Conservation (phyloP, 768 basidiomycete species). For the Lactifluus hygrophoroides region DNA sequence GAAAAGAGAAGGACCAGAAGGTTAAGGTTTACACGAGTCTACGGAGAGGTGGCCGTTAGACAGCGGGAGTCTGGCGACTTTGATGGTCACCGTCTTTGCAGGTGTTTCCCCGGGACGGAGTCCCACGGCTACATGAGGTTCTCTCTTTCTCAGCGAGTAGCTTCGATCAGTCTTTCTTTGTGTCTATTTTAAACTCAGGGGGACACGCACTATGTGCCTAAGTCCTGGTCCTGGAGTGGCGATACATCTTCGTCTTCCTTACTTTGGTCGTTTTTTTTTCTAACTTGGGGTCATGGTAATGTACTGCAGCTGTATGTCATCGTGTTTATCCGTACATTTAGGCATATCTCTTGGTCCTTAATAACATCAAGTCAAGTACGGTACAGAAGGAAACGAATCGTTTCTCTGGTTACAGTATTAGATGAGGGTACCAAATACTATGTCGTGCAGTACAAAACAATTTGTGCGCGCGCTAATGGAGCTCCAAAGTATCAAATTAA, state of each 20-base stretch:
- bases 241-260: neutral
- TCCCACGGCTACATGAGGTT: neutral
- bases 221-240: neutral
- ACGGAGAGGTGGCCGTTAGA: constrained; percentile 6
- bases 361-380: too few relatives aligned
- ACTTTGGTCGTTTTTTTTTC: neutral
- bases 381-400: too few relatives aligned
- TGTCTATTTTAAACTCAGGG: neutral
- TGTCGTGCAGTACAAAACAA: too few relatives aligned
- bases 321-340: too few relatives aligned
- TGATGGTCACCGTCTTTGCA: neutral
- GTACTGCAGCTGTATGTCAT: neutral
- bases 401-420: too few relatives aligned
- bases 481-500: too few relatives aligned
- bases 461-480: too few relatives aligned
- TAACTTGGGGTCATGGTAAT: neutral
- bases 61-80: neutral
- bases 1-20: neutral
- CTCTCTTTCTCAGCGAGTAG: neutral
- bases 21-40: neutral
- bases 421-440: too few relatives aligned
- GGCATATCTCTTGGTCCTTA: too few relatives aligned
- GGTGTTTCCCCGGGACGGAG: neutral
- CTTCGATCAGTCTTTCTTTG: neutral
- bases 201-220: neutral